phyloP scores from a whole-genome alignment of 2,329 filamentous ascomycete species.

The Fusarium avenaceum region DNA sequence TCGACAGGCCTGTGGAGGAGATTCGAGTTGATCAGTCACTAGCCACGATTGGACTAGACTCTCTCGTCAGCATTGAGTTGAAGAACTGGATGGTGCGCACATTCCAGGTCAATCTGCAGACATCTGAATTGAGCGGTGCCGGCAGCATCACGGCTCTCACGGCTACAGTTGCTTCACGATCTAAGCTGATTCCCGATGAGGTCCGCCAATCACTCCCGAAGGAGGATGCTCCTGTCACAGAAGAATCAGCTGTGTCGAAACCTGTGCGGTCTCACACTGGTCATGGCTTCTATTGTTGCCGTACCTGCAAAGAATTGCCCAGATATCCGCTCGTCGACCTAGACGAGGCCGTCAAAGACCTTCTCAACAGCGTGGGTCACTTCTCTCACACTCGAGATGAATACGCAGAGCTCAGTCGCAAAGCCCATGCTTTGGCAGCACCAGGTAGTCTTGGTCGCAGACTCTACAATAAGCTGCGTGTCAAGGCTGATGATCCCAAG shows the following conservation, averaged over 20 bases:
- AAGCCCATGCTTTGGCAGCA: neutral
- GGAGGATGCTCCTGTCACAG: neutral
- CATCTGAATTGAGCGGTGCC: conserved; percentile 11
- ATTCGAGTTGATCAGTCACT: conserved; percentile 7
- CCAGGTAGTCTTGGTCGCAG: conserved; percentile 4
- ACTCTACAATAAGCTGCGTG: conserved; percentile 12
- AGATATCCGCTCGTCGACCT: conserved; percentile 18
- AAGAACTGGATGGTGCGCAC: conserved; percentile 26
- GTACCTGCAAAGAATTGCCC: conserved; percentile 1
- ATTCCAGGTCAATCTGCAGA: conserved; percentile 19
- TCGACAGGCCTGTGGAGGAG: conserved; percentile 3
- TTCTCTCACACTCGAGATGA: conserved; percentile 17
- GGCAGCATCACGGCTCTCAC: conserved; percentile 13
- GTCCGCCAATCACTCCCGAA: neutral
- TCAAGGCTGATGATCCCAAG: conserved; percentile 5
- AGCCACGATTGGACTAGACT: conserved; percentile 5
- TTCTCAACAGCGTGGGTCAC: conserved; percentile 10
- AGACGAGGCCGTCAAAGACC: conserved; percentile 5
- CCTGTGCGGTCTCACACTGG: neutral
- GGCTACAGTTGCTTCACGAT: conserved; percentile 5
- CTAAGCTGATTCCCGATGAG: neutral
- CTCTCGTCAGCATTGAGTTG: conserved; percentile 16
- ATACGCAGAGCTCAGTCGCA: conserved; percentile 8
- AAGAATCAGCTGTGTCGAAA: neutral
- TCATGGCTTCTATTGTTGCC: conserved; percentile 15